Conservation (phyloP, 805 yeast species). For the Starmerella apis region DNA sequence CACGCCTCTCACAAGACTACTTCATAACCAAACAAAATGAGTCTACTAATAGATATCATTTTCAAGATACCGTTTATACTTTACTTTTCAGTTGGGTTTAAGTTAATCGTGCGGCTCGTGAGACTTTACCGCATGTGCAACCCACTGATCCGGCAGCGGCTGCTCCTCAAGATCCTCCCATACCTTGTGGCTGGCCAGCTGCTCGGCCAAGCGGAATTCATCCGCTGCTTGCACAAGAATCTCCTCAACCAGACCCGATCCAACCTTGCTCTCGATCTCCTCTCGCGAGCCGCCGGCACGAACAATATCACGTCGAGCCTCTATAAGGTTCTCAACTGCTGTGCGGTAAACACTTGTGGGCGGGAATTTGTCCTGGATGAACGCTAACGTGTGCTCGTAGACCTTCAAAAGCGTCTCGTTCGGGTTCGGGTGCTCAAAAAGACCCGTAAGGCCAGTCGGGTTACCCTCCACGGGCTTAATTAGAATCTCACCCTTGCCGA, state of each 20-base stretch:
- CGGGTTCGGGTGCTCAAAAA: slow-evolving; percentile 72
- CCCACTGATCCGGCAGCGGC: slow-evolving; percentile 75
- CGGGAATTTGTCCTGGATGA: slow-evolving; percentile 54
- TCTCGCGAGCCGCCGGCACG: slow-evolving; percentile 50
- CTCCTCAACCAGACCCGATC: slow-evolving; percentile 78
- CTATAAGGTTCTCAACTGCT: slow-evolving; percentile 61
- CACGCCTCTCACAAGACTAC: no score
- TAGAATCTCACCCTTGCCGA: slow-evolving; percentile 32
- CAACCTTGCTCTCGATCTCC: slow-evolving; percentile 61
- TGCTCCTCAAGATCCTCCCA: slow-evolving; percentile 78
- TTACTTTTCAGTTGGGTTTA: no score
- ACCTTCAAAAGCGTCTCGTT: slow-evolving; percentile 64
- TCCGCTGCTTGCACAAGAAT: slow-evolving; percentile 72
- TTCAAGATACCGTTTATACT: no score
- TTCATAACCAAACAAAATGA: no score
- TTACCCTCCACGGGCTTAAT: slow-evolving; percentile 51
- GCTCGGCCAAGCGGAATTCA: slow-evolving; percentile 56
- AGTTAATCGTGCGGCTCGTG: slow-evolving; percentile 15
- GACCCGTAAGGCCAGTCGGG: slow-evolving; percentile 75
- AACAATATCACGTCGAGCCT: slow-evolving; percentile 56
- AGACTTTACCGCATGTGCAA: slow-evolving; percentile 22
- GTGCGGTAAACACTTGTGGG: slow-evolving; percentile 63
- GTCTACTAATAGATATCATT: no score
- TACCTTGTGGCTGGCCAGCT: slow-evolving; percentile 55
- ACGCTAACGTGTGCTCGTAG: slow-evolving; percentile 56